Conservation (phyloP, 225 moss, liverwort and hornwort genomes). For the Climacium dendroides region DNA sequence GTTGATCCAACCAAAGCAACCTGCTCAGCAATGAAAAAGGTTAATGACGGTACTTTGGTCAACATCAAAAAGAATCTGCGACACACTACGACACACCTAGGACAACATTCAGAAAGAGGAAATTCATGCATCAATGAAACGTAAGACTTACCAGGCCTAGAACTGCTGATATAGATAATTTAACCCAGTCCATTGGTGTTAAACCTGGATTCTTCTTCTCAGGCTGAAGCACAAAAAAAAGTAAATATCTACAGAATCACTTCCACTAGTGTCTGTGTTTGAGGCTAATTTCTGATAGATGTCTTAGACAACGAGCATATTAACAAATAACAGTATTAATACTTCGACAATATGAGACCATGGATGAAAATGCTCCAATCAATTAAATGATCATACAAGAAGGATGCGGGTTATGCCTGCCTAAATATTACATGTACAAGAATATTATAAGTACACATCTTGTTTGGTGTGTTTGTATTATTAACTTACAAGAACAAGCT, state of each 20-base stretch:
- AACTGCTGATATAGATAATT: conserved; percentile 53
- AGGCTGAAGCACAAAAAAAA: conserved; percentile 15
- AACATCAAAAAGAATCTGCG: not conserved
- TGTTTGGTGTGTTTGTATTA: not conserved
- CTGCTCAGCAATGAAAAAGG: conserved; percentile 11
- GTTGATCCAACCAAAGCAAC: conserved; percentile 52
- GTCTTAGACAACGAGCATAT: not conserved
- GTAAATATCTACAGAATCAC: not conserved
- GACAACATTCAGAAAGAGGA: not conserved
- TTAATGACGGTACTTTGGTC: not conserved
- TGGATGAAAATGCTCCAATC: not conserved
- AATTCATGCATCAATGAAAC: not conserved
- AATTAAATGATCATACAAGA: not conserved
- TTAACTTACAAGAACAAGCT: conserved; percentile 53
- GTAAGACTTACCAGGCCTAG: conserved; percentile 41
- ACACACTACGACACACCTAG: not conserved
- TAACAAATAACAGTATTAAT: not conserved
- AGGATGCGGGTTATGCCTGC: not conserved
- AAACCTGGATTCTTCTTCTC: conserved; percentile 63
- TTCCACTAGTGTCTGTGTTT: not conserved
- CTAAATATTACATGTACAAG: not conserved
- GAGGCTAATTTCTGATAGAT: not conserved
- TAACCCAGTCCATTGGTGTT: conserved; percentile 64
- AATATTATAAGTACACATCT: not conserved
- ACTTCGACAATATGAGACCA: not conserved